Evolutionary conservation across 2,329 filamentous ascomycete species (phyloP), one percentile per base, ranked within the genome.

Genomic region (Aspergillus pseudoterreus): DNA sequence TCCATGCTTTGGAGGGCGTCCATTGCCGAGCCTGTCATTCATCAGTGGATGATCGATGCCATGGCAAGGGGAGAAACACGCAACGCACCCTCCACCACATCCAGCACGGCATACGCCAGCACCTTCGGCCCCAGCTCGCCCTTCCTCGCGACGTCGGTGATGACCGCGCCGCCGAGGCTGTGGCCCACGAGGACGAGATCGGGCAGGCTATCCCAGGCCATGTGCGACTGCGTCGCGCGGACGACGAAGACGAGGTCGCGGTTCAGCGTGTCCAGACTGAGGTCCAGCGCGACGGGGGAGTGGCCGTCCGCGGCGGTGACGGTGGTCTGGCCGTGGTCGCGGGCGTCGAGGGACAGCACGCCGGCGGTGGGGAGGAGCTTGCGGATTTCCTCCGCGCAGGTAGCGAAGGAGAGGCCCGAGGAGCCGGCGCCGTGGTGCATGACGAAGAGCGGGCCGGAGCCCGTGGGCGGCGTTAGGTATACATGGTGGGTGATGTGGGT

Each of bases 1-100:
- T 94, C 87, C 94, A 99, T 99, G 70, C 88, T 92, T 69, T 91
- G 85, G 48, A 99, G 78, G 2, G 94, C 92, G 68, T 97, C 94
- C 71, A 99, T 92, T 32, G 94, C 94, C 0, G 90, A 95, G 10
- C 94, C 82, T 75, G 33, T 35, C 33, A 15, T 38, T 17, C 17
- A 22, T 42, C 17, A 15, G 17, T 41, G 19, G 19, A 19, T 4
- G 2, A 4, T 19, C 19, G 14, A 41, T 2, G 17, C 4, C 4
- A 12, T 5, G 4, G 27, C 6, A 17, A 44, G 21, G 21, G 12
- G 8, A 12, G n/a, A 14, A 47, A 46, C n/a, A 27, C 14, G 14
- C 21, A 9, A 19, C 53, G 30, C 57, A 73, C 73, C 89, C 72
- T 99, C 94, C 24, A 99, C 94, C 4, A 99, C 90, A 71, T 99